Percentiles rank a stretch among this genome's conserved stretches.
These are phyloP conservation scores for Blastobotrys attinorum DNA, from an alignment of 805 yeast genomes.

Conservation along the genomic window DNA sequence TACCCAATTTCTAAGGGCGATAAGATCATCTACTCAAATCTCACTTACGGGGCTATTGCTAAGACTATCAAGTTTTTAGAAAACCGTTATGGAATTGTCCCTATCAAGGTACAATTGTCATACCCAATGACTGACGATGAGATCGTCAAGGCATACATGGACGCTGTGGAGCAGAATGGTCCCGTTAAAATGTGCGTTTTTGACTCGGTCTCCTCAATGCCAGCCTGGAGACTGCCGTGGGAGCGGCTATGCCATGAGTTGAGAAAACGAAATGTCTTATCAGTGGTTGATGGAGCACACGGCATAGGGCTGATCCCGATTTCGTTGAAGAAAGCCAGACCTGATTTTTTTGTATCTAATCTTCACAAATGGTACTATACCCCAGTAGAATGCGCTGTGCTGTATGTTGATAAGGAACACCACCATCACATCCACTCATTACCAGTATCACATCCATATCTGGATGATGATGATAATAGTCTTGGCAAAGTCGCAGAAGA, in stretches of 20 bases:
- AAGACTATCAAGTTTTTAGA: conserved; percentile 35
- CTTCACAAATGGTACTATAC: conserved; percentile 63
- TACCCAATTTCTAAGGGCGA: conserved; percentile 46
- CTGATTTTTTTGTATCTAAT: conserved; percentile 57
- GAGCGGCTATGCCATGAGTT: conserved; percentile 40
- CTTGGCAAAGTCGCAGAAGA: conserved; percentile 24
- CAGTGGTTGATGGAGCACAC: conserved; percentile 70
- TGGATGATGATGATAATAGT: not conserved
- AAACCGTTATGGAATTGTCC: conserved; percentile 27
- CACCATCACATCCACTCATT: conserved; percentile 45
- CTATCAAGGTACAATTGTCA: conserved; percentile 32
- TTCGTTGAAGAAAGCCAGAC: conserved; percentile 28
- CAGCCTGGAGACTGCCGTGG: conserved; percentile 54
- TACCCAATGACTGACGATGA: conserved; percentile 41
- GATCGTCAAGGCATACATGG: conserved; percentile 28
- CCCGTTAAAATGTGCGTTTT: conserved; percentile 37
- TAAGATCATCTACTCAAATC: conserved; percentile 39
- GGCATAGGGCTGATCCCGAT: conserved; percentile 40
- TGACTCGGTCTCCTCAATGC: conserved; percentile 57
- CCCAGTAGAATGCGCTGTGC: conserved; percentile 50
- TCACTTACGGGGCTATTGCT: conserved; percentile 48
- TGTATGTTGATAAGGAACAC: conserved; percentile 48
- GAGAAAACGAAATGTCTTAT: conserved; percentile 37
- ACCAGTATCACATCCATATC: conserved; percentile 38
- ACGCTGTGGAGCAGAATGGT: conserved; percentile 22